These are phyloP conservation scores for Cyclotella sp. DNA, from an alignment of 108 stramenopile species.

Conservation along the genomic window DNA sequence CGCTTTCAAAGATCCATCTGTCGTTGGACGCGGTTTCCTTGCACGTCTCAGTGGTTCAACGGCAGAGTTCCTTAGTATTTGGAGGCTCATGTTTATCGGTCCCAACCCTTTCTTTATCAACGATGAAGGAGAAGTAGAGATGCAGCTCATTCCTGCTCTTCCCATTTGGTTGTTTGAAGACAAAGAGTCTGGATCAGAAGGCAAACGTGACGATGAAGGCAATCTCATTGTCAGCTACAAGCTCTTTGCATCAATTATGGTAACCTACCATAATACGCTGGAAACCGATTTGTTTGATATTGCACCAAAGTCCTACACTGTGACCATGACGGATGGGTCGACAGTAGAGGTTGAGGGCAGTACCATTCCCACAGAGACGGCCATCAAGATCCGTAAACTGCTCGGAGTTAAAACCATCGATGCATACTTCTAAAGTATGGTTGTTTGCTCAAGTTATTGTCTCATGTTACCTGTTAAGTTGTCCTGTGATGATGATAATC, in stretches of 20 bases:
- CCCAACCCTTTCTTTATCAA: constrained; percentile 79
- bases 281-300: constrained; percentile 77
- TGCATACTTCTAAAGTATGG: constrained; percentile 74
- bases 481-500: not conserved
- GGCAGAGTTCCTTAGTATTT: constrained; percentile 95
- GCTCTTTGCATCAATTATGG: constrained; percentile 86
- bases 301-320: constrained; percentile 75
- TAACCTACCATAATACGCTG: constrained; percentile 93
- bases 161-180: constrained; percentile 92
- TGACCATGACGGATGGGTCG: constrained; percentile 80
- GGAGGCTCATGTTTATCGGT: constrained; percentile 94
- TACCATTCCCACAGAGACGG: constrained; percentile 67
- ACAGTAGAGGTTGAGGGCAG: constrained; percentile 64
- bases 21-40: constrained; percentile 89
- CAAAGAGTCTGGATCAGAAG: constrained; percentile 51
- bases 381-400: constrained; percentile 78
- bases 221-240: constrained; percentile 84
- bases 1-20: constrained; percentile 86
- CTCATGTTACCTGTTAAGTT: not conserved
- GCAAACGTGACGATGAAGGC: constrained; percentile 78
- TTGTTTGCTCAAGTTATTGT: not conserved
- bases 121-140: constrained; percentile 74
- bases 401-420: constrained; percentile 76
- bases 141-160: constrained; percentile 89
- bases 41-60: constrained; percentile 96